Base-by-base conservation (phyloP, 805 yeast species). In the Spathaspora arborariae region DNA sequence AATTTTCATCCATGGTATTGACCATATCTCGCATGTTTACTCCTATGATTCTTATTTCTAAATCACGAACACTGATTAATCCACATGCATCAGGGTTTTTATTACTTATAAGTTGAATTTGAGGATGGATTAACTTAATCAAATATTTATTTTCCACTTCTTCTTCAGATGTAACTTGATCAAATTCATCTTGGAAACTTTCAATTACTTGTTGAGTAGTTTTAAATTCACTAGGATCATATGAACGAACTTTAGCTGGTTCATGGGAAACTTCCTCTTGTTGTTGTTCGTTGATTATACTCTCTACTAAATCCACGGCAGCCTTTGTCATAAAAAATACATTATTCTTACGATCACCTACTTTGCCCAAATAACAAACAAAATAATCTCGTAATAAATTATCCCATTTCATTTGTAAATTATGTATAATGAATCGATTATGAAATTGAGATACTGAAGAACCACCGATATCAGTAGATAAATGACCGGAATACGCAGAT, bases 331-430 rank as follows among this genome's bases (percentile, higher is more conserved):
- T 67, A 44, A 73, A 74, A 54, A 73, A 77, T 2, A 62, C 60
- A 27, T 68, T 68, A 0, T 75, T 64, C 47, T 64, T 72, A 44
- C 76, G 60, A 36, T 75, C 80, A 9, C 70, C 62, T 5, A 75
- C 62, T 41, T 68, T 68, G 11, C 70, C 65, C 20, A 82, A 59
- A 56, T 85, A 88, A 39, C 80, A 76, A 59, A 79, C 76, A 39
- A 88, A 66, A 10, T 79, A 67, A 56, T 89, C 81, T 46, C 97
- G 70, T 8, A 82, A 75, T 2, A 68, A 59, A 50, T 85, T 82
- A 62, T 86, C 84, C 96, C 97, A 90, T 54, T 82, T 85, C 54
- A 90, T 59, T 55, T 83, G 79, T 62, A 88, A 74, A 46, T 84
- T 80, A 54, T 89, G 90, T 19, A 88, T 67, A 49, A 83, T 78